These are phyloP conservation scores for Aristolochia californica DNA, from an alignment of 164 flowering plant genomes.

Conservation along the genomic window DNA sequence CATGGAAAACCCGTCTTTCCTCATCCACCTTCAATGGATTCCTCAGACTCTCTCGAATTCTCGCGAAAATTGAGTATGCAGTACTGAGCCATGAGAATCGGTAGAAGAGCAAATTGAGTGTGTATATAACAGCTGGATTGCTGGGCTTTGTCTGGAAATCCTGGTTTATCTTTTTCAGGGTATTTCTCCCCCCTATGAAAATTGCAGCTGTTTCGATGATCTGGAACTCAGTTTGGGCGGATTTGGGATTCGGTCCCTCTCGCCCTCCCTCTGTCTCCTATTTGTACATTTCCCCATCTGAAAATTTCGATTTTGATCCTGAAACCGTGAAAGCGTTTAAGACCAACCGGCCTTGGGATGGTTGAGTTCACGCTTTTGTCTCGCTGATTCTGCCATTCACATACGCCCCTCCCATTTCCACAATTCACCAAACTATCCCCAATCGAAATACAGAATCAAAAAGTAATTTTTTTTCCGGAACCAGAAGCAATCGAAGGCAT, in stretches of 20 bases:
- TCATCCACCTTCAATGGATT: constrained; percentile 3
- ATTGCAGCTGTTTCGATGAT: constrained; percentile 5
- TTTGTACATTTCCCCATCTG: neutral
- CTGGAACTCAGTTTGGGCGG: neutral
- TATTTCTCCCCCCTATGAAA: neutral
- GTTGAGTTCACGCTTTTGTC: too few relatives aligned
- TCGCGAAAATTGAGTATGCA: constrained; percentile 4
- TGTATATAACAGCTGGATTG: constrained; percentile 11
- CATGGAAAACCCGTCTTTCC: neutral
- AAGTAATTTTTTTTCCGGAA: too few relatives aligned
- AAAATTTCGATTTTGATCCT: neutral
- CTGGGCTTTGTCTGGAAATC: constrained; percentile 8
- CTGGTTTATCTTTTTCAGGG: neutral
- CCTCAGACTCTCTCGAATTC: constrained; percentile 3
- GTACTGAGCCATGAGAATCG: neutral
- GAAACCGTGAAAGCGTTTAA: constrained; percentile 12
- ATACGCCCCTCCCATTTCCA: neutral
- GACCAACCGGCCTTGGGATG: constrained; percentile 3
- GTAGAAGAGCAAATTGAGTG: neutral
- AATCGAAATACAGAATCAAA: too few relatives aligned
- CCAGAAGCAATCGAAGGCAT: too few relatives aligned
- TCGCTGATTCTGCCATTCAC: neutral
- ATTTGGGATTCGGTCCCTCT: neutral
- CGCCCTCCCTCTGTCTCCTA: neutral
- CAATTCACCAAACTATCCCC: neutral